Percentiles rank a stretch among this genome's conserved stretches.
Conservation (phyloP, 169 alveolate species). For the Eimeria necatrix region DNA sequence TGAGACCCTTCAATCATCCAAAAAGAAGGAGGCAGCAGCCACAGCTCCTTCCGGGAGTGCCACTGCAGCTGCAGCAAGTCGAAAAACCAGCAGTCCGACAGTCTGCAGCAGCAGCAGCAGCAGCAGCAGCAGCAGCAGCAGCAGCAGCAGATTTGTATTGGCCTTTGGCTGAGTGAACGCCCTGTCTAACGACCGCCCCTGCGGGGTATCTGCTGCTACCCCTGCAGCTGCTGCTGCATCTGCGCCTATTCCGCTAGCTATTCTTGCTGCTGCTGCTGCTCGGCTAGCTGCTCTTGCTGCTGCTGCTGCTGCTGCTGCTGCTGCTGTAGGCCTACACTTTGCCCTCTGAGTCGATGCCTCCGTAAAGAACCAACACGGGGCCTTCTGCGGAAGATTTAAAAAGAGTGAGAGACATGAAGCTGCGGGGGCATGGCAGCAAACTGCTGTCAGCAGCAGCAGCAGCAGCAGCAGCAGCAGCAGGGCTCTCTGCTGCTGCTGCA, state of each 20-base stretch:
- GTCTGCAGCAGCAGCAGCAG: constrained; percentile 6
- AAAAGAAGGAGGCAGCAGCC: constrained; percentile 61
- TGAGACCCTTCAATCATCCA: constrained; percentile 34
- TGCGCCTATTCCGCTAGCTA: too few relatives aligned
- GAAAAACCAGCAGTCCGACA: constrained; percentile 8
- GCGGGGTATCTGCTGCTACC: too few relatives aligned
- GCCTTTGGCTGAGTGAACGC: not conserved
- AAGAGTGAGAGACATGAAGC: constrained; percentile 2
- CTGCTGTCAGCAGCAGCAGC: not conserved
- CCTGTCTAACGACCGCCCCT: too few relatives aligned
- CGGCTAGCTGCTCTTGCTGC: too few relatives aligned
- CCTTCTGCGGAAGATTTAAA: not conserved
- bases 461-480: not conserved
- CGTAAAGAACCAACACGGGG: constrained; percentile 10
- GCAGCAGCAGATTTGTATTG: not conserved
- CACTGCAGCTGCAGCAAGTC: constrained; percentile 37
- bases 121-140: constrained; percentile 30
- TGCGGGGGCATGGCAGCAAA: constrained; percentile 11
- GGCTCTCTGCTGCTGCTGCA: not conserved
- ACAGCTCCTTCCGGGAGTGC: constrained; percentile 10
- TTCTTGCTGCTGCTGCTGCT: too few relatives aligned
- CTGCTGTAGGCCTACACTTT: not conserved
- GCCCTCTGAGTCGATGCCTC: constrained; percentile 26
- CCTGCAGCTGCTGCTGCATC: not conserved
- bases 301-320: constrained; percentile 40